Evolutionary conservation across 768 basidiomycete species (phyloP).

Genomic region (Collybia mongolica): DNA sequence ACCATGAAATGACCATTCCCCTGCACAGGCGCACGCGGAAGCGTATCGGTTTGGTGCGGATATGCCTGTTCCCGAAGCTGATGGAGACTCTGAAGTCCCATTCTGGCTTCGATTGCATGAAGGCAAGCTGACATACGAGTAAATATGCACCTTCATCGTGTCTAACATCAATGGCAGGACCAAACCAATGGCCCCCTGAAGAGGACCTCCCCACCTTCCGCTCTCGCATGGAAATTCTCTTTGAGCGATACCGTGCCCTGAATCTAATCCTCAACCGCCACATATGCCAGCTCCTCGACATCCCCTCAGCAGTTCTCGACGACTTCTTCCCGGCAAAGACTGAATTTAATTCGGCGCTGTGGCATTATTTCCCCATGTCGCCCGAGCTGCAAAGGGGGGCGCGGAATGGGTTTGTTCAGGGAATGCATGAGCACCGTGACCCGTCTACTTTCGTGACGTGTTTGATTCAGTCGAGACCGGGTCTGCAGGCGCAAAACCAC

Average conservation of each 20-base stretch:
- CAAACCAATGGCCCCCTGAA: conserved; percentile 28
- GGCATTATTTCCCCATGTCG: conserved; percentile 27
- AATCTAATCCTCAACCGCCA: conserved; percentile 27
- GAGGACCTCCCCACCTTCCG: conserved; percentile 24
- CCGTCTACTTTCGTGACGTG: conserved; percentile 28
- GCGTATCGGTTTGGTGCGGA: conserved; percentile 27
- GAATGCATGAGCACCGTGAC: conserved; percentile 31
- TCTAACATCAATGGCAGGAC: conserved; percentile 15
- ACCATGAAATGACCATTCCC: neutral
- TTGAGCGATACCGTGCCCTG: conserved; percentile 21
- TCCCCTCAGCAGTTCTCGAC: conserved; percentile 16
- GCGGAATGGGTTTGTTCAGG: conserved; percentile 24
- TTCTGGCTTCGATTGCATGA: conserved; percentile 29
- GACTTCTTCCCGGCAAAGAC: conserved; percentile 22
- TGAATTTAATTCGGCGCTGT: conserved; percentile 27
- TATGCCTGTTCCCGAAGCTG: conserved; percentile 15
- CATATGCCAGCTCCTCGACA: conserved; percentile 22
- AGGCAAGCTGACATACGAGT: conserved; percentile 13
- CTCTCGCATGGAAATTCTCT: conserved; percentile 21
- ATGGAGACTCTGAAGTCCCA: conserved; percentile 15
- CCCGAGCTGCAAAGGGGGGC: conserved; percentile 16
- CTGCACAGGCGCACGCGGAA: conserved; percentile 24
- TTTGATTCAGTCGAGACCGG: conserved; percentile 25
- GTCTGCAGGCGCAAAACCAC: conserved; percentile 27
- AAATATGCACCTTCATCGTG: neutral